Conservation (phyloP, 2,329 filamentous ascomycete species). For the Colletotrichum falcatum region DNA sequence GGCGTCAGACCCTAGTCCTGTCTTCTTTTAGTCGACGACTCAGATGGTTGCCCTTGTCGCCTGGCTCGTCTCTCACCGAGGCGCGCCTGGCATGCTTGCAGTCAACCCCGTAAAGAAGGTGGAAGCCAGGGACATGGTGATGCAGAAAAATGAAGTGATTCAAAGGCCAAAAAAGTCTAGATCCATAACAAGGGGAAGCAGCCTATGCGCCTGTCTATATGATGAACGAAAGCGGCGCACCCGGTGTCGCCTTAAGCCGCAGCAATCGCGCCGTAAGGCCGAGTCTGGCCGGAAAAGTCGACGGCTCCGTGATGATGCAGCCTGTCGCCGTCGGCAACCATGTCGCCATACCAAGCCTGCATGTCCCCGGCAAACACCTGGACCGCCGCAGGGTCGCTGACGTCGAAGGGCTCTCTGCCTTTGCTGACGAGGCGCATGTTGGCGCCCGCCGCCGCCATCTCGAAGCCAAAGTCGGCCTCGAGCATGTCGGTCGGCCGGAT, state of each 20-base stretch:
- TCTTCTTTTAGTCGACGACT: background rate
- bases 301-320: constrained; percentile 45
- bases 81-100: background rate
- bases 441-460: constrained; percentile 4
- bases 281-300: constrained; percentile 42
- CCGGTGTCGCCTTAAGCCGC: background rate
- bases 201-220: background rate
- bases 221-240: background rate
- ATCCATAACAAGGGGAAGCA: background rate
- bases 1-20: background rate
- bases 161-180: background rate
- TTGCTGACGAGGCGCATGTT: constrained; percentile 27
- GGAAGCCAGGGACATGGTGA: background rate
- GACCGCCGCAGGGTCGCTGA: constrained; percentile 42
- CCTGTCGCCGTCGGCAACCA: constrained; percentile 46
- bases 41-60: too few relatives aligned
- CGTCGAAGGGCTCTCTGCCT: constrained; percentile 46
- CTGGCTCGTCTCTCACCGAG: background rate
- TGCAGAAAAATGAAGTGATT: background rate
- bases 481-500: constrained; percentile 23
- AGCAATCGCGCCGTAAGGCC: constrained; percentile 11
- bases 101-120: background rate
- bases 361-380: constrained; percentile 44
- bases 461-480: constrained; percentile 23
- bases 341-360: constrained; percentile 42